Conservation (phyloP, 2,329 filamentous ascomycete species). For the Purpureocillium lavendulum region DNA sequence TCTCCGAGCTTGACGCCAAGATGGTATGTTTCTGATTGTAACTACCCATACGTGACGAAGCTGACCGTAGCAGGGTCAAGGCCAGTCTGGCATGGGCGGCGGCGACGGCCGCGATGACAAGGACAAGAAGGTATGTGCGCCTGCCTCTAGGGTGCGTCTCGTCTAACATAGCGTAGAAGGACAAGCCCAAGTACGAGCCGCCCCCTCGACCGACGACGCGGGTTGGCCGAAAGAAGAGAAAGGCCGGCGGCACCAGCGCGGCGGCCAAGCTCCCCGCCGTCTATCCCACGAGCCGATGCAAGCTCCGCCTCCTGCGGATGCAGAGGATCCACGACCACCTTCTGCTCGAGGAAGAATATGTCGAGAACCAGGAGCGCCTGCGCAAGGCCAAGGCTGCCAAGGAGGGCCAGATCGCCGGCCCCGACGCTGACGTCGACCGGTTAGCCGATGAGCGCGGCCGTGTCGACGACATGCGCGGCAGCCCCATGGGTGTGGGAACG, state of each 20-base stretch:
- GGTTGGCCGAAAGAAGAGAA: slow-evolving; percentile 98
- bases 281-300: slow-evolving; percentile 94
- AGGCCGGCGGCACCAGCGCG: slow-evolving; percentile 83
- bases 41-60: no score
- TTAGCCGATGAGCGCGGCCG: slow-evolving; percentile 91
- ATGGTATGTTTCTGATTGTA: slow-evolving; percentile 3
- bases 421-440: slow-evolving; percentile 67
- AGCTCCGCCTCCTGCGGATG: slow-evolving; percentile 94
- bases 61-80: slow-evolving; percentile 54
- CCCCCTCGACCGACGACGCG: slow-evolving; percentile 94
- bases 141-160: neutral
- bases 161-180: slow-evolving; percentile 56
- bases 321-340: slow-evolving; percentile 97
- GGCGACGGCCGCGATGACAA: slow-evolving; percentile 75
- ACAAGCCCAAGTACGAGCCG: slow-evolving; percentile 99
- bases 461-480: slow-evolving; percentile 97
- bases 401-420: slow-evolving; percentile 57
- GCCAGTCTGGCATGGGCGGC: slow-evolving; percentile 79
- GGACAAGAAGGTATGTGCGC: slow-evolving; percentile 74
- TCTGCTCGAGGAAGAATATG: slow-evolving; percentile 94
- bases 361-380: slow-evolving; percentile 95
- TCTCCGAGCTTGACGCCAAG: slow-evolving; percentile 21
- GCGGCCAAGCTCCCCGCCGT: slow-evolving; percentile 91
- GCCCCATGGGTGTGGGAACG: slow-evolving; percentile 96
- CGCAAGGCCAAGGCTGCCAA: slow-evolving; percentile 83